These are phyloP conservation scores for Thalassiosira hispida DNA, from an alignment of 352 stramenopile species.

Conservation along the genomic window DNA sequence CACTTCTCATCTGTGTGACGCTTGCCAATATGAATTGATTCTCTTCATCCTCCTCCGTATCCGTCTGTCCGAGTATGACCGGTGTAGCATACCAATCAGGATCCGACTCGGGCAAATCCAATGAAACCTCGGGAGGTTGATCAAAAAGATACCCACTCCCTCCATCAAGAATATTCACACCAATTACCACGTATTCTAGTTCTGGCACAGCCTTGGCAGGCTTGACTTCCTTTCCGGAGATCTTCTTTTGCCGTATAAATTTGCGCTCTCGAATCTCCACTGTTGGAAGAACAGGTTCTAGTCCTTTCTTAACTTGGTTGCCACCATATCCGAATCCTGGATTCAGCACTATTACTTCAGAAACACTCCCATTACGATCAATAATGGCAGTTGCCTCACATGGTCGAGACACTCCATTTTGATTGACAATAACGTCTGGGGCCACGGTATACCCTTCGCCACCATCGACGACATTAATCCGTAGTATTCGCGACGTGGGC, in stretches of 20 bases:
- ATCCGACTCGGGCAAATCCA: constrained; percentile 64
- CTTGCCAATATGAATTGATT: constrained; percentile 51
- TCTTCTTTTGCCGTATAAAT: constrained; percentile 12
- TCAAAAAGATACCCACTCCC: constrained; percentile 77
- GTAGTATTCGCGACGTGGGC: constrained; percentile 68
- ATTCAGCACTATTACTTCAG: constrained; percentile 78
- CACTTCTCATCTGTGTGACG: constrained; percentile 58
- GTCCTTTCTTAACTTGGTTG: constrained; percentile 19
- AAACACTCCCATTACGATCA: constrained; percentile 69
- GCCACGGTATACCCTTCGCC: constrained; percentile 68
- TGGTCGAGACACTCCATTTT: constrained; percentile 44
- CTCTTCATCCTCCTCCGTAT: constrained; percentile 36
- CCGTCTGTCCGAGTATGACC: constrained; percentile 12
- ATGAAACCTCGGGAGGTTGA: constrained; percentile 64
- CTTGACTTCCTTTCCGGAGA: constrained; percentile 9
- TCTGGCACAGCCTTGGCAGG: constrained; percentile 69
- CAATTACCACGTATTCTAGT: constrained; percentile 79
- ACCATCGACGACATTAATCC: constrained; percentile 77
- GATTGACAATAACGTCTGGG: constrained; percentile 66
- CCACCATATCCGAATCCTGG: constrained; percentile 80
- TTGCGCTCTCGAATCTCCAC: constrained; percentile 44
- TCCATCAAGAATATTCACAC: constrained; percentile 63
- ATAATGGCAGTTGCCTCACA: constrained; percentile 77
- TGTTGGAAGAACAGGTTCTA: constrained; percentile 59
- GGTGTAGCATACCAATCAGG: constrained; percentile 78